Base-by-base conservation (phyloP, 257 asterid species). In the Avicennia marina region DNA sequence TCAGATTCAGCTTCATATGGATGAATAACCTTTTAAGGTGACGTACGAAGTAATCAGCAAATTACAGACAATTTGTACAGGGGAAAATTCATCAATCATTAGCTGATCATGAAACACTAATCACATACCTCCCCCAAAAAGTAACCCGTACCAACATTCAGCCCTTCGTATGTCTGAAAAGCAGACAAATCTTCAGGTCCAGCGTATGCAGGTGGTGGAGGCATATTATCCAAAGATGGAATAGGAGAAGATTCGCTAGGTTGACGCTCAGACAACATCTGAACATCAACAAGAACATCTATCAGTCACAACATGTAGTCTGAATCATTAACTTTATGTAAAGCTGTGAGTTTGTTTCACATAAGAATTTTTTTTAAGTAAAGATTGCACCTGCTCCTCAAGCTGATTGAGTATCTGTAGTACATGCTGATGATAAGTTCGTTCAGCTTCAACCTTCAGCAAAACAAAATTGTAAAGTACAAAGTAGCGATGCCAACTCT, bases 211-310 rank as follows among this genome's bases (percentile, higher is more conserved):
- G 70, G 72, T 40, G 78, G 76, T 29, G 81, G 74, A 61, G 74
- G 68, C 5, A 17, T 7, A 41, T 53, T 69, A 60, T 64, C 75
- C 18, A 42, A 31, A 40, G 72, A 70, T 36, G 70, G 58, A 58
- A 54, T 45, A 17, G 71, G 70, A 56, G 72, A 58, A 46, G 76
- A 68, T 65, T 86, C 84, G 12, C 32, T 24, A 21, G 50, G 65
- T 69, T 81, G 84, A 62, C 85, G 82, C 67, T 73, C 79, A 39
- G 77, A 75, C 67, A 79, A 57, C 94, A 86, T 81, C 95, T 86
- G 71, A 21, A 54, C 25, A 27, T 20, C 36, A 58, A 66, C 17
- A 9, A 58, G 42, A 57, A 50, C 29, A 63, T 44, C 20, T 26
- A 31, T 53, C 47, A 56, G 27, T 24, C 25, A 22, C 57, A 24